A percentile compares a stretch with the other conserved stretches of the same genome.
These are phyloP conservation scores for Lyophyllum decastes DNA, from an alignment of 768 basidiomycete species.

Conservation along the genomic window DNA sequence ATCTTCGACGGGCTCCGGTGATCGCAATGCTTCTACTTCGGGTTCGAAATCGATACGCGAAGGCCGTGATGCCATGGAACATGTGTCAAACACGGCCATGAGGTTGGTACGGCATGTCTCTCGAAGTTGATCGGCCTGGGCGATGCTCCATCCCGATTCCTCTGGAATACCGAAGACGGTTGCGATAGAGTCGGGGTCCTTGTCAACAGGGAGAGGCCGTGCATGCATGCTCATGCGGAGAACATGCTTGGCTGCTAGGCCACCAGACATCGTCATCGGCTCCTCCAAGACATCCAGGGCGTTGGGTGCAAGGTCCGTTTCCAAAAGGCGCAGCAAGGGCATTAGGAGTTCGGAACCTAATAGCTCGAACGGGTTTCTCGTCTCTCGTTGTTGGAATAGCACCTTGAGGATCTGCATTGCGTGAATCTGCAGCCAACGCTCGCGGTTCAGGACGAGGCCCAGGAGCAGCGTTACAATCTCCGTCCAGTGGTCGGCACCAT, in stretches of 20 bases:
- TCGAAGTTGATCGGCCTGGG: slow-evolving; percentile 61
- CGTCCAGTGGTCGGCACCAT: slow-evolving; percentile 71
- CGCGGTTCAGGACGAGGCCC: slow-evolving; percentile 80
- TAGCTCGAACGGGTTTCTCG: slow-evolving; percentile 68
- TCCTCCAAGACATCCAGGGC: slow-evolving; percentile 95
- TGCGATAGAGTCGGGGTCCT: slow-evolving; percentile 54
- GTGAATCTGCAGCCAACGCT: slow-evolving; percentile 80
- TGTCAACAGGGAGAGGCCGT: slow-evolving; percentile 34
- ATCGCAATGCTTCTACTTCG: slow-evolving; percentile 49
- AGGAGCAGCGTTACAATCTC: slow-evolving; percentile 85
- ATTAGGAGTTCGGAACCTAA: slow-evolving; percentile 87
- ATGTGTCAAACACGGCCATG: slow-evolving; percentile 84
- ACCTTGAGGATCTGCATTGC: slow-evolving; percentile 88
- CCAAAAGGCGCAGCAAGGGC: slow-evolving; percentile 87
- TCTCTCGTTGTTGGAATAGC: slow-evolving; percentile 84
- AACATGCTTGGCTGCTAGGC: slow-evolving; percentile 81
- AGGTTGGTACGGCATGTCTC: slow-evolving; percentile 75
- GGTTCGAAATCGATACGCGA: slow-evolving; percentile 76
- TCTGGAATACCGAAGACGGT: slow-evolving; percentile 83
- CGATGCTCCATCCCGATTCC: slow-evolving; percentile 86
- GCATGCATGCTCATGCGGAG: slow-evolving; percentile 88
- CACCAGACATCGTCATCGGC: slow-evolving; percentile 77
- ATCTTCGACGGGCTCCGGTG: slow-evolving; percentile 49
- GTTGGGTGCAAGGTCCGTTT: slow-evolving; percentile 80
- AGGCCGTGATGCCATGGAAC: slow-evolving; percentile 67